Evolutionary conservation across 1,284 basidiomycete genomes (phyloP).

Genomic region (Apiotrichum sp.): DNA sequence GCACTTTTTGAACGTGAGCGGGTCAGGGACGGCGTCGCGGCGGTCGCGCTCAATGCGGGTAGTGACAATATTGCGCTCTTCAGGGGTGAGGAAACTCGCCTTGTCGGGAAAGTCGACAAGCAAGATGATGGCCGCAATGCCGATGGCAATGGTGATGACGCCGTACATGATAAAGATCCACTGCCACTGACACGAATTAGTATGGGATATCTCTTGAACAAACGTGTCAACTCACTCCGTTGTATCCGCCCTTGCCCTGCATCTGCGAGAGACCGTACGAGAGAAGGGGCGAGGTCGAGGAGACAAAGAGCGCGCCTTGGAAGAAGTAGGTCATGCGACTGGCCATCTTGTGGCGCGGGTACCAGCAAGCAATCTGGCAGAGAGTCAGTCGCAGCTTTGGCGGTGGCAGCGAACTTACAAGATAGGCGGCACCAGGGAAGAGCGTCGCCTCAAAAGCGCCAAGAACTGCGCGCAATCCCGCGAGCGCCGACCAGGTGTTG

Average conservation of each 20-base stretch:
- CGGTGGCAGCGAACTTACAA: too few species aligned
- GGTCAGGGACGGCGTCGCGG: slow-evolving; percentile 45
- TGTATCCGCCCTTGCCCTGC: not conserved
- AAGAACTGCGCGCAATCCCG: slow-evolving; percentile 45
- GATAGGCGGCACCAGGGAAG: slow-evolving; percentile 43
- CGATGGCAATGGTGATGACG: slow-evolving; percentile 10
- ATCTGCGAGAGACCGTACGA: slow-evolving; percentile 8
- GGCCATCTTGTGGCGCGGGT: slow-evolving; percentile 48
- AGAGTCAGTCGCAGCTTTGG: too few species aligned
- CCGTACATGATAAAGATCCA: slow-evolving; percentile 18
- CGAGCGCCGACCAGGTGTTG: slow-evolving; percentile 38
- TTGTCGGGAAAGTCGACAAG: slow-evolving; percentile 19
- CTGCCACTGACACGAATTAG: slow-evolving; percentile 4
- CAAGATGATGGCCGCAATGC: slow-evolving; percentile 1
- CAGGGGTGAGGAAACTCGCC: slow-evolving; percentile 9
- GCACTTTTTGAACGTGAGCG: slow-evolving; percentile 39
- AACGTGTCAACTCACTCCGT: not conserved
- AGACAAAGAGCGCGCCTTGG: slow-evolving; percentile 17
- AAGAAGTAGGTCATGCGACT: slow-evolving; percentile 41
- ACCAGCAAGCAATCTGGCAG: too few species aligned
- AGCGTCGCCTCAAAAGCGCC: slow-evolving; percentile 43
- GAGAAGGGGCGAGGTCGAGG: slow-evolving; percentile 18
- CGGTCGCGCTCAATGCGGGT: slow-evolving; percentile 17
- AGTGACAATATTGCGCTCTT: slow-evolving; percentile 7
- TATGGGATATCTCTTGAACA: not conserved